These are phyloP conservation scores for Cardamine resedifolia DNA, from an alignment of 345 rosid genomes.

Conservation along the genomic window DNA sequence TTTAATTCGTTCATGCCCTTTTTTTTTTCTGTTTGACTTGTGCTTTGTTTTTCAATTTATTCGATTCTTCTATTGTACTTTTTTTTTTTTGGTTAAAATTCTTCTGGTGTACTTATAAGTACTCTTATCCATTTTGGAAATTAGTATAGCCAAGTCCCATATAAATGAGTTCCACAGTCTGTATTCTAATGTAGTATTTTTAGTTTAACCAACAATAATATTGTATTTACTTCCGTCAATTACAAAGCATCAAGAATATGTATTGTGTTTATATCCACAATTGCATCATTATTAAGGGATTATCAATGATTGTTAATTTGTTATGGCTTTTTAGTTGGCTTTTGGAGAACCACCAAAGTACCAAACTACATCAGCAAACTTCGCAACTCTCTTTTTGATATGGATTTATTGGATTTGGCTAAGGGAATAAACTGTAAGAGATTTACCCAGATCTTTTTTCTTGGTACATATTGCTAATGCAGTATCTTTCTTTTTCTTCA, in stretches of 20 bases:
- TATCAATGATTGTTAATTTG: too few species aligned
- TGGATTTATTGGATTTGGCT: not conserved
- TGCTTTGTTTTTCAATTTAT: conserved; percentile 6
- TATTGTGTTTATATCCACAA: too few species aligned
- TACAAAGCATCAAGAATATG: too few species aligned
- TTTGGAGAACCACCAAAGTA: not conserved
- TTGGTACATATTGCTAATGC: too few species aligned
- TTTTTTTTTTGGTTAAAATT: too few species aligned
- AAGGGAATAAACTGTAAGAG: not conserved
- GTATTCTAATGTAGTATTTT: not conserved
- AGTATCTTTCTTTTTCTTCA: too few species aligned
- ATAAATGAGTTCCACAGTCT: not conserved
- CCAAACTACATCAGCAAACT: not conserved
- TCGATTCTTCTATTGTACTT: not conserved
- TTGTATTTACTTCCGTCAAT: not conserved
- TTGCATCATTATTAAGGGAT: too few species aligned
- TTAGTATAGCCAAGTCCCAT: not conserved
- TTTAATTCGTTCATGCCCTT: not conserved
- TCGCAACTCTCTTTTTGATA: not conserved
- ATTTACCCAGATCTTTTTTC: not conserved
- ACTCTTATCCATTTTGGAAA: not conserved
- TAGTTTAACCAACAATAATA: not conserved
- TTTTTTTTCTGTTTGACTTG: conserved; percentile 7
- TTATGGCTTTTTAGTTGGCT: too few species aligned
- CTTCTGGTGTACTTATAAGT: not conserved